Percentiles rank a stretch among this genome's conserved stretches.
Evolutionary conservation across 306 rosid species (phyloP).

Genomic region (Fagus sylvatica): DNA sequence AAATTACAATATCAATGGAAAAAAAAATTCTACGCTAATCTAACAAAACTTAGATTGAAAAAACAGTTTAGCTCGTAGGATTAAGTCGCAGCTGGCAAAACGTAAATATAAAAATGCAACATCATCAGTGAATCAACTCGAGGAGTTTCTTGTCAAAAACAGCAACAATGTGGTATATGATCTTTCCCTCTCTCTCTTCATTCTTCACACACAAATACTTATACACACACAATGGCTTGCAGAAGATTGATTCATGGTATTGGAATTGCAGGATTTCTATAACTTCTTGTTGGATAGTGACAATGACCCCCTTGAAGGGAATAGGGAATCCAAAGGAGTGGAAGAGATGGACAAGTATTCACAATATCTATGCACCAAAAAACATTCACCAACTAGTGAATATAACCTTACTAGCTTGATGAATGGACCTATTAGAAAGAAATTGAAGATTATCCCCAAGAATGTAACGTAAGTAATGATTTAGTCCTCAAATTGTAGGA

Average conservation of each 20-base stretch:
- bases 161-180: background rate
- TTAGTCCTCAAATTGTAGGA: background rate
- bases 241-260: background rate
- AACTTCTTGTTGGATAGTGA: background rate
- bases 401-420: background rate
- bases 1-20: too few species aligned
- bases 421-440: background rate
- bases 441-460: background rate
- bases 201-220: too few species aligned
- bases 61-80: background rate
- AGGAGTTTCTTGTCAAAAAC: background rate
- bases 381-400: background rate
- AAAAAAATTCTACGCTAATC: too few species aligned
- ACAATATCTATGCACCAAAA: background rate
- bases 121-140: background rate
- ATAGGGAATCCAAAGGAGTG: background rate
- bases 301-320: background rate
- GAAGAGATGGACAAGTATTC: background rate
- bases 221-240: too few species aligned
- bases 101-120: background rate
- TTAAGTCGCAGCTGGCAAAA: background rate
- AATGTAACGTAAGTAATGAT: background rate
- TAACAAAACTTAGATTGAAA: too few species aligned
- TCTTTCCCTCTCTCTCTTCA: background rate
- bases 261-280: slow-evolving; percentile 1